Percentiles rank a stretch among this genome's conserved stretches.
Evolutionary conservation across 495 filamentous ascomycete genomes (phyloP).

Genomic region (Extremus antarcticus): DNA sequence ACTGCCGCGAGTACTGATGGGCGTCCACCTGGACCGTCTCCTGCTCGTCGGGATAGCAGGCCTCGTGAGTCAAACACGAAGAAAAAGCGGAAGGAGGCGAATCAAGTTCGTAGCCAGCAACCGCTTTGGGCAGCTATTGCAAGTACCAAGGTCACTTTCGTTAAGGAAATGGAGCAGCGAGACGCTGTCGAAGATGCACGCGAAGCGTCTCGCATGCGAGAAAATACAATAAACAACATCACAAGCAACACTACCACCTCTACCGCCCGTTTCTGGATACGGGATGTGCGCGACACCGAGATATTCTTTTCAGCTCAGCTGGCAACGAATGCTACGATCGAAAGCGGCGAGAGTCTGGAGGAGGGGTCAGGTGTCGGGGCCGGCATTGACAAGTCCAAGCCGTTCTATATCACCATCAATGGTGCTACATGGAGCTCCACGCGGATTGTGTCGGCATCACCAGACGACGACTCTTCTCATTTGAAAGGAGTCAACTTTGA

Average conservation of each 20-base stretch:
- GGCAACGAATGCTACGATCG: conserved; percentile 5
- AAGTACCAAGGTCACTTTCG: conserved; percentile 85
- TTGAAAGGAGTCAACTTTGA: conserved; percentile 42
- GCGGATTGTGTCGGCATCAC: conserved; percentile 36
- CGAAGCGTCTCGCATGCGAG: conserved; percentile 62
- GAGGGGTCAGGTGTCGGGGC: conserved; percentile 19
- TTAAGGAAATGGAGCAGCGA: conserved; percentile 84
- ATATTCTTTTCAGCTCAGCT: conserved; percentile 56
- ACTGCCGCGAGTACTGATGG: conserved; percentile 42
- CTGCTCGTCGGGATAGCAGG: conserved; percentile 39
- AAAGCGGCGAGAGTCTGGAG: conserved; percentile 4
- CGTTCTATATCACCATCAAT: conserved; percentile 83
- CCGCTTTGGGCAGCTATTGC: conserved; percentile 91
- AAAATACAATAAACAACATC: conserved; percentile 6
- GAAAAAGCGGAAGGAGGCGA: conserved; percentile 80
- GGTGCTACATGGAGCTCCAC: conserved; percentile 80
- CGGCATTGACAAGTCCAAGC: conserved; percentile 51
- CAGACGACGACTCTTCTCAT: background rate
- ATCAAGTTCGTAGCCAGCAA: conserved; percentile 77
- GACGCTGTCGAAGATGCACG: conserved; percentile 63
- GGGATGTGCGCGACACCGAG: conserved; percentile 67
- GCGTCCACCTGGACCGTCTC: conserved; percentile 38
- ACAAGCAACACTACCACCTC: conserved; percentile 49
- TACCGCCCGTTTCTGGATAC: conserved; percentile 77
- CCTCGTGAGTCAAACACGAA: conserved; percentile 54